Percentiles rank a stretch among this genome's conserved stretches.
These are phyloP conservation scores for Hygrocybe coccinea DNA, from an alignment of 768 basidiomycete species.

Conservation along the genomic window DNA sequence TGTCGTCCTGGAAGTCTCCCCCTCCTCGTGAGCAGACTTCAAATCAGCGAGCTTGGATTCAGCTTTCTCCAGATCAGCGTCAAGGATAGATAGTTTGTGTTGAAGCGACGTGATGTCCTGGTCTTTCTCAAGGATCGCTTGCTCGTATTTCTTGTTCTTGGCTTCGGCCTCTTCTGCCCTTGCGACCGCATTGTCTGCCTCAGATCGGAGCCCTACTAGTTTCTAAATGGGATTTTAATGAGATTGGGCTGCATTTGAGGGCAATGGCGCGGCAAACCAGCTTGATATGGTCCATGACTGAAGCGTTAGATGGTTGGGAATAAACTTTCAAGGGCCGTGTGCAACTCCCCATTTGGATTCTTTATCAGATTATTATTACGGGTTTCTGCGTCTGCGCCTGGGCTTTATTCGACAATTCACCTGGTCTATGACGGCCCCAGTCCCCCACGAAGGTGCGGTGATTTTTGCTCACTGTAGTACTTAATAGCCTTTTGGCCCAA, in stretches of 20 bases:
- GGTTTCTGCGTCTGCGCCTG: too few relatives aligned
- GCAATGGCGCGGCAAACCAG: slow-evolving; percentile 30
- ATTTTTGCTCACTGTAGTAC: too few relatives aligned
- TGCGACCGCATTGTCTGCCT: slow-evolving; percentile 74
- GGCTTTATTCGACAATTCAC: too few relatives aligned
- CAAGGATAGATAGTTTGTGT: slow-evolving; percentile 62
- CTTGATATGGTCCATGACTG: slow-evolving; percentile 46
- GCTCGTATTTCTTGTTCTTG: slow-evolving; percentile 75
- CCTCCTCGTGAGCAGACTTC: slow-evolving; percentile 63
- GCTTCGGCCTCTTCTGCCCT: slow-evolving; percentile 88
- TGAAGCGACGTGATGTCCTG: slow-evolving; percentile 80
- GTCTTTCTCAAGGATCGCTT: slow-evolving; percentile 70
- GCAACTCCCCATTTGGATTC: neutral
- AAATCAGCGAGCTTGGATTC: slow-evolving; percentile 61
- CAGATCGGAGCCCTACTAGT: slow-evolving; percentile 70
- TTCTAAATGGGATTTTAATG: slow-evolving; percentile 41
- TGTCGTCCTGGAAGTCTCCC: slow-evolving; percentile 62
- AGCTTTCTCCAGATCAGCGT: slow-evolving; percentile 62
- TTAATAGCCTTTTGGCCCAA: too few relatives aligned
- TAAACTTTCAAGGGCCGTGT: too few relatives aligned
- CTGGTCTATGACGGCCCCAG: slow-evolving; percentile 55
- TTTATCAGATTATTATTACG: neutral
- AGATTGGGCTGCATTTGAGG: neutral
- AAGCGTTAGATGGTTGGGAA: too few relatives aligned
- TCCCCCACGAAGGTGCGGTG: slow-evolving; percentile 73